phyloP scores from a whole-genome alignment of 2,329 filamentous ascomycete species.

The Clarireedia monteithiana region DNA sequence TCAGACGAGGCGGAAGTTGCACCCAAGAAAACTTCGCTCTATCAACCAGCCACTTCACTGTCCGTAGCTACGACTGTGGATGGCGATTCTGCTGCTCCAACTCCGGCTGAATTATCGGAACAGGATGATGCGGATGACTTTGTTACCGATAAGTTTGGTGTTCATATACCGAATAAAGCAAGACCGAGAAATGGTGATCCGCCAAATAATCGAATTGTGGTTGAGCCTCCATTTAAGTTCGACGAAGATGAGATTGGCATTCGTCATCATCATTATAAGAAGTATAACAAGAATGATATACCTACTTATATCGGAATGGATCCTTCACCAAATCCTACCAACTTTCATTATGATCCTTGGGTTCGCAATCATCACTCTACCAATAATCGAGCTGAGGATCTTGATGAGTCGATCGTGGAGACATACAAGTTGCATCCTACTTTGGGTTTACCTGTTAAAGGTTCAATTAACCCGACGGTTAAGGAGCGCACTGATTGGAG shows the following conservation, averaged over 20 bases:
- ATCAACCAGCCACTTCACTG: constrained; percentile 10
- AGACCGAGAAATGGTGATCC: constrained; percentile 19
- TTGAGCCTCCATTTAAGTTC: constrained; percentile 19
- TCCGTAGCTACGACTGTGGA: constrained; percentile 8
- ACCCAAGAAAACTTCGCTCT: constrained; percentile 12
- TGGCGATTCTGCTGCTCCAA: constrained; percentile 16
- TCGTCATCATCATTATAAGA: constrained; percentile 19
- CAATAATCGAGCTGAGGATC: constrained; percentile 22
- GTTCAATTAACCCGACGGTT: constrained; percentile 17
- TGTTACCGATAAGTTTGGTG: constrained; percentile 23
- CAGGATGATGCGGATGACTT: constrained; percentile 14
- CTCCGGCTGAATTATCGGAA: constrained; percentile 17
- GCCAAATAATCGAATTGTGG: constrained; percentile 21
- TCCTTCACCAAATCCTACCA: constrained; percentile 20
- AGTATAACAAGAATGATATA: constrained; percentile 18
- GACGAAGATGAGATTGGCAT: constrained; percentile 27
- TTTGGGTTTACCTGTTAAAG: constrained; percentile 20
- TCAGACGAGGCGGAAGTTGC: constrained; percentile 10
- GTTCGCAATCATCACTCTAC: constrained; percentile 22
- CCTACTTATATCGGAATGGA: constrained; percentile 21
- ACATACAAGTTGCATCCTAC: constrained; percentile 20
- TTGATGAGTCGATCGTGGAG: constrained; percentile 21
- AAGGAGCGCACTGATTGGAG: constrained; percentile 7
- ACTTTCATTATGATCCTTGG: constrained; percentile 25
- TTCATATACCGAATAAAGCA: constrained; percentile 18